These are phyloP conservation scores for Coleophoma crateriformis DNA, from an alignment of 2,329 filamentous ascomycete genomes.

Conservation along the genomic window DNA sequence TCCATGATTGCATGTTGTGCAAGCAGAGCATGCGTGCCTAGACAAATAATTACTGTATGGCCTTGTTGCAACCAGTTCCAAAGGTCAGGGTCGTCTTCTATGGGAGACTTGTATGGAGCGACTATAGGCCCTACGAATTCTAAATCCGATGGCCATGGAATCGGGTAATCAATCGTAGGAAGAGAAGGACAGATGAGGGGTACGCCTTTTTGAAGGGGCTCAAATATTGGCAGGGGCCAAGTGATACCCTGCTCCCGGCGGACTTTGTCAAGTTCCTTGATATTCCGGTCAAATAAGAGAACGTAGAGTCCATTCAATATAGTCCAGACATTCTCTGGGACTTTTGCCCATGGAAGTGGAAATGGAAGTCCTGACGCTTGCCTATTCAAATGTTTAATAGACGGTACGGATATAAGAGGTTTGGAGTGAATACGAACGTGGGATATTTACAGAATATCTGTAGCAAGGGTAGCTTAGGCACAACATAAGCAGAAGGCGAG, in stretches of 20 bases:
- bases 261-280: neutral
- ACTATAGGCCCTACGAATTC: conserved; percentile 39
- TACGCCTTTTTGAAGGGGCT: conserved; percentile 4
- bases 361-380: conserved; percentile 36
- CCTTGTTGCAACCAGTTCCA: conserved; percentile 32
- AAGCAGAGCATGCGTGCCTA: conserved; percentile 29
- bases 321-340: conserved; percentile 32
- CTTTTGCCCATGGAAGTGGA: conserved; percentile 35
- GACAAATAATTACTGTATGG: conserved; percentile 38
- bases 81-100: conserved; percentile 32
- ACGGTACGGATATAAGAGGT: neutral
- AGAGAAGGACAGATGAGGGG: conserved; percentile 13
- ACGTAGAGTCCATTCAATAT: neutral
- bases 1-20: conserved; percentile 25
- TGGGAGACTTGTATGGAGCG: conserved; percentile 23
- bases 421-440: conserved; percentile 19
- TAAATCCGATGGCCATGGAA: conserved; percentile 29
- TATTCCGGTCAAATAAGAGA: neutral
- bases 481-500: neutral
- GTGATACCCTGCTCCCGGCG: conserved; percentile 17
- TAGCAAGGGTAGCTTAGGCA: conserved; percentile 28
- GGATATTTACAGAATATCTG: conserved; percentile 32
- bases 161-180: conserved; percentile 25
- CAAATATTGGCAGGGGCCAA: conserved; percentile 1
- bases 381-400: conserved; percentile 16